These are phyloP conservation scores for Magnusiomyces sp. DNA, from an alignment of 1,139 yeast genomes.

Conservation along the genomic window DNA sequence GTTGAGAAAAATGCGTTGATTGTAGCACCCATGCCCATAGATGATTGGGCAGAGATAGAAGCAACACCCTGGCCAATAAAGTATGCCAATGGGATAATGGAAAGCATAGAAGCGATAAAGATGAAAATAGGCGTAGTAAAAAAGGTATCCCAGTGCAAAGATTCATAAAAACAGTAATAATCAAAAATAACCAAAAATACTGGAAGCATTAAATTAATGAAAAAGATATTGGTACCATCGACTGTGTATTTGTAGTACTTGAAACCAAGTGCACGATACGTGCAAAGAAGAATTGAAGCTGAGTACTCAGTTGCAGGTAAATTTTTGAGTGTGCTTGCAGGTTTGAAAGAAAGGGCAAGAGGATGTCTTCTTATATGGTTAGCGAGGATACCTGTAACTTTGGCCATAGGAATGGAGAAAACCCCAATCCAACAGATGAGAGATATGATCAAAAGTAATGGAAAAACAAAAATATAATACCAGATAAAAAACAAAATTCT, in stretches of 20 bases:
- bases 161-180: constrained; percentile 54
- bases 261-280: constrained; percentile 84
- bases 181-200: constrained; percentile 81
- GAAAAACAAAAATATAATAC: constrained; percentile 64
- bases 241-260: constrained; percentile 94
- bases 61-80: constrained; percentile 99
- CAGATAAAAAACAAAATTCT: constrained; percentile 68
- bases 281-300: constrained; percentile 54
- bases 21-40: constrained; percentile 99
- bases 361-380: constrained; percentile 87
- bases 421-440: constrained; percentile 72
- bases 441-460: constrained; percentile 51
- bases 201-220: constrained; percentile 71
- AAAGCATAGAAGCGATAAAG: constrained; percentile 67
- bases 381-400: constrained; percentile 55
- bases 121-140: constrained; percentile 52
- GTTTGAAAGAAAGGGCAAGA: constrained; percentile 64
- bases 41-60: constrained; percentile 93
- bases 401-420: constrained; percentile 90
- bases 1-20: constrained; percentile 97
- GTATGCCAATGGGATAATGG: constrained; percentile 90
- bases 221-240: constrained; percentile 90
- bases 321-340: constrained; percentile 39
- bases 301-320: constrained; percentile 16
- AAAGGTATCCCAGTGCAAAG: constrained; percentile 40